These are phyloP conservation scores for Heritiera fomes DNA, from an alignment of 345 rosid genomes.

Conservation along the genomic window DNA sequence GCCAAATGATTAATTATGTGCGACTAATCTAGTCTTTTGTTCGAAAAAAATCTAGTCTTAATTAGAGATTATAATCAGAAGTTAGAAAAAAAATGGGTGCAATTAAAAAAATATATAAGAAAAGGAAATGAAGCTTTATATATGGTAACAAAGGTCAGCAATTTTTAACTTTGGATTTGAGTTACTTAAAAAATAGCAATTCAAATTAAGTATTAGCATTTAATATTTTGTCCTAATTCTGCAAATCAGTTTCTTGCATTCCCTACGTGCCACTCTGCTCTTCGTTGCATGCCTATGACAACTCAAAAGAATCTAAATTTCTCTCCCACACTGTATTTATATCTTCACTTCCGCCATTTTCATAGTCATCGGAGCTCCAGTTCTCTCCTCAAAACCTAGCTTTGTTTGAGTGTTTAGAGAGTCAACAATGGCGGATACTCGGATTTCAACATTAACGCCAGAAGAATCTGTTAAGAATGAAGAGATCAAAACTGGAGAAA, in stretches of 20 bases:
- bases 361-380: neutral
- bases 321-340: neutral
- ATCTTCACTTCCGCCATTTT: no score
- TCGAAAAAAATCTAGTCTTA: no score
- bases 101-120: no score
- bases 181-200: neutral
- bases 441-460: neutral
- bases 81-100: no score
- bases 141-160: neutral
- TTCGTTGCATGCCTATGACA: neutral
- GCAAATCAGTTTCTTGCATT: neutral
- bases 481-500: neutral
- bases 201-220: neutral
- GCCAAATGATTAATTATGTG: no score
- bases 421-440: neutral
- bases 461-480: neutral
- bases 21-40: no score
- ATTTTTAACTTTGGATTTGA: neutral
- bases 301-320: neutral
- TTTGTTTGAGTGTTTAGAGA: neutral
- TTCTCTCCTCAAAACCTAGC: neutral
- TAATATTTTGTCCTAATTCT: neutral
- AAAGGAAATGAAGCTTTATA: neutral
- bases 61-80: no score
- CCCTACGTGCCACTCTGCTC: conserved; percentile 7